Base-by-base conservation (phyloP, 768 basidiomycete species). In the Lactarius vividus region DNA sequence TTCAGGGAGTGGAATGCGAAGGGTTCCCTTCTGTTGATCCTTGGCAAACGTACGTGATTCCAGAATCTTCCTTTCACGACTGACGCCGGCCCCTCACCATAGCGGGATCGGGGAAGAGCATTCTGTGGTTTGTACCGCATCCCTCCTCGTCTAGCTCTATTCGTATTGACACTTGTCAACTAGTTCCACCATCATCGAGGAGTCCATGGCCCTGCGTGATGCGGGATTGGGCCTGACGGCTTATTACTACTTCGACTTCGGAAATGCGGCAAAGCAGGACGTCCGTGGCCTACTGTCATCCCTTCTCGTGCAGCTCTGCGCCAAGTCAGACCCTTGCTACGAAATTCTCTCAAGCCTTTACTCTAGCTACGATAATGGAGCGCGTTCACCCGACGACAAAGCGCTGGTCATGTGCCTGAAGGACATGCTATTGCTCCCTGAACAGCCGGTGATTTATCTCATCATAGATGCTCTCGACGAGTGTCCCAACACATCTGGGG, bases 391-490 rank as follows among this genome's bases (percentile, higher is more conserved):
- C 3, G 52, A 39, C 8, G 20, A 53, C 15, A 10, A 29, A 7
- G 49, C 52, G 4, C 60, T 61, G 1, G 42, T 18, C 6, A 2
- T 26, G 23, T 56, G 62, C 55, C 31, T 57, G 6, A 57, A 31
- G 29, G 10, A 33, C 1, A 57, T 63, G 29, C 20, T 56, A 0
- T 1, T 1, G 2, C 39, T 46, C 11, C 28, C 49, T 10, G 18
- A 18, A 6, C 35, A 44, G n/a, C 52, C 40, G 1, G 9, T 8
- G 1, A 33, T 40, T 0, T 63, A 56, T n/a, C 56, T 63, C 1
- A 28, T 63, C 31, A n/a, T 63, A 16, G 62, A 63, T 35, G 62
- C 29, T 7, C 28, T 63, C 2, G 62, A 63, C 13, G 62, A 63
- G 31, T 63, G 62, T 46, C 62, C 62, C 9, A 57, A 26, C 15